Base-by-base conservation (phyloP, 805 yeast species). In the Ogataea ganodermae region DNA sequence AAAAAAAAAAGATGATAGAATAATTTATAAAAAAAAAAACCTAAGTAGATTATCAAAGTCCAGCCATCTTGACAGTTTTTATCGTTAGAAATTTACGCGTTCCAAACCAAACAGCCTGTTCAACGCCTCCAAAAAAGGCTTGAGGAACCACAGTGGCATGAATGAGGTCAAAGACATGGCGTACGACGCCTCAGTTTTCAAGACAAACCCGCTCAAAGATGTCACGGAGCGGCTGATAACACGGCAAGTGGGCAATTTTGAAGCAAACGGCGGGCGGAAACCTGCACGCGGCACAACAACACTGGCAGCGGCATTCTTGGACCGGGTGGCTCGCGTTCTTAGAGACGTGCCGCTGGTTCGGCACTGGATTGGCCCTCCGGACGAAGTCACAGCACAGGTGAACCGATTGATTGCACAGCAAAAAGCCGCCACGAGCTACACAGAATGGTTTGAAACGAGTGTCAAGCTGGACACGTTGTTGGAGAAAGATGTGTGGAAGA, bases 401-500 rank as follows among this genome's bases (percentile, higher is more conserved):
- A 67, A 69, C 40, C 66, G 62, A 33, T 56, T 77, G 14, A 46
- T 67, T 6, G 68, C 70, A 3, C 78, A 73, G 48, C 81, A 75
- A 62, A 69, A 67, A 39, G 71, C 73, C 17, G 79, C 84, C 0
- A 69, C 71, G 3, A 74, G 80, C 1, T 68, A 66, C 42, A 27
- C 69, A 6, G 80, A 80, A 40, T 92, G 98, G 98, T 71, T 77
- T 24, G 77, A 75, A 1, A 73, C 81, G 0, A 82, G 92, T 6
- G 60, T 73, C 20, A 64, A 78, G 49, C 70, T 92, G 22, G 99
- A 92, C 61, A 72, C 71, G 22, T 60, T 86, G 14, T 72, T 81
- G 46, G 81, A 83, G 17, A 79, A 81, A 53, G 80, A 84, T 44
- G 60, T 67, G 13, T 92, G 99, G 99, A 90, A 90, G 59, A 59